Conservation (phyloP, 345 rosid species). For the Sonneratia caseolaris region DNA sequence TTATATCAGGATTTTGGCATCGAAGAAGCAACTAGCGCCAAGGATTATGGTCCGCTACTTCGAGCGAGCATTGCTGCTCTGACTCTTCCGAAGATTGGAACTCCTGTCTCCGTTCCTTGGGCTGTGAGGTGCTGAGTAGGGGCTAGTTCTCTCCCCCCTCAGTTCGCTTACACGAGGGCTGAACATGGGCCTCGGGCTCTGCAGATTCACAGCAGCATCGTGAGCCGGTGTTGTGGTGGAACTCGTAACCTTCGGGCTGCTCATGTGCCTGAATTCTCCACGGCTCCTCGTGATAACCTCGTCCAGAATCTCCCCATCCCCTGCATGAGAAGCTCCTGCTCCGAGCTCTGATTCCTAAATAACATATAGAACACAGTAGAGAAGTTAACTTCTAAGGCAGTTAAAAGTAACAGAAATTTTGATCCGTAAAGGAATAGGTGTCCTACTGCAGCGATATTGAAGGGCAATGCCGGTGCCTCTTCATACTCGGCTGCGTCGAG, state of each 20-base stretch:
- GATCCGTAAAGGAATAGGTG: background rate
- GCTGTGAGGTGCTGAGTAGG: conserved; percentile 36
- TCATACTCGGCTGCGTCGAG: conserved; percentile 93
- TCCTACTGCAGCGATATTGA: conserved; percentile 49
- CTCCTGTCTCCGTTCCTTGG: conserved; percentile 32
- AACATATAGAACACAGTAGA: background rate
- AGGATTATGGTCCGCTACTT: background rate
- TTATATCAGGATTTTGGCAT: background rate
- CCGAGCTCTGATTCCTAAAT: conserved; percentile 55
- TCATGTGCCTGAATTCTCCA: conserved; percentile 70
- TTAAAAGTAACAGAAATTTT: background rate
- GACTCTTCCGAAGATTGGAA: conserved; percentile 64
- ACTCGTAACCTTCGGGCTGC: conserved; percentile 70
- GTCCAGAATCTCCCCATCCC: conserved; percentile 69
- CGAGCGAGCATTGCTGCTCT: conserved; percentile 9
- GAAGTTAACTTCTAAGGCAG: background rate
- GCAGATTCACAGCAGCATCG: conserved; percentile 28
- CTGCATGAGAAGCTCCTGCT: conserved; percentile 40
- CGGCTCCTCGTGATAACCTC: conserved; percentile 89
- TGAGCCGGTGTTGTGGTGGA: conserved; percentile 52
- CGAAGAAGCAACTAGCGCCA: background rate
- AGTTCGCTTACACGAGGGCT: conserved; percentile 65
- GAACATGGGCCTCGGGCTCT: conserved; percentile 33
- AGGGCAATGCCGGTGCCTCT: conserved; percentile 89
- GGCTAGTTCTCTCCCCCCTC: conserved; percentile 50